These are phyloP conservation scores for Hibiscus mutabilis DNA, from an alignment of 345 rosid species.

Conservation along the genomic window DNA sequence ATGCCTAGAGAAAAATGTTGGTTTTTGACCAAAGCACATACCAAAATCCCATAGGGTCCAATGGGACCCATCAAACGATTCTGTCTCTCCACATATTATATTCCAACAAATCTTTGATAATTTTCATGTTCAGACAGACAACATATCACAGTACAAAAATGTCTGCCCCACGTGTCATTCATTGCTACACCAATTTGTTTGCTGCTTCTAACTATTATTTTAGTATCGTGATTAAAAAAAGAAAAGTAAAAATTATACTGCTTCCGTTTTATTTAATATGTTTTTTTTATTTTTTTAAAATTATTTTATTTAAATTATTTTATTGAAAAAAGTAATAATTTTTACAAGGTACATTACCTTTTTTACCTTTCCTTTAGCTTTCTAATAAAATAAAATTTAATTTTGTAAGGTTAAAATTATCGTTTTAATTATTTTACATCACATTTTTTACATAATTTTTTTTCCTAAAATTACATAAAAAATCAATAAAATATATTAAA, in stretches of 20 bases:
- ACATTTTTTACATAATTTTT: too few relatives aligned
- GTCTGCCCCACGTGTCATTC: background rate
- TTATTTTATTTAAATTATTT: too few relatives aligned
- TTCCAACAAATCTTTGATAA: background rate
- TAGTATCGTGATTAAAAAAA: background rate
- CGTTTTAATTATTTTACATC: too few relatives aligned
- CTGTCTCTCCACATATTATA: background rate
- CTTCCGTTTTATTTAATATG: too few relatives aligned
- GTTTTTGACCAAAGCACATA: background rate
- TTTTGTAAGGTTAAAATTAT: too few relatives aligned
- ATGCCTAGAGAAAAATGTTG: background rate
- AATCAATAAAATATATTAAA: too few relatives aligned
- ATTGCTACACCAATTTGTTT: background rate
- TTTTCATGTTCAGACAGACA: background rate
- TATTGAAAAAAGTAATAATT: too few relatives aligned
- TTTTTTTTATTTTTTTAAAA: too few relatives aligned
- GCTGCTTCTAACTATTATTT: background rate
- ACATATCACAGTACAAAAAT: background rate
- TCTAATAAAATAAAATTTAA: too few relatives aligned
- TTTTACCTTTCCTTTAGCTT: too few relatives aligned
- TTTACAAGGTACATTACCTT: too few relatives aligned
- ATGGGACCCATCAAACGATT: background rate
- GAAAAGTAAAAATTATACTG: background rate
- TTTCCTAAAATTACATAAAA: too few relatives aligned
- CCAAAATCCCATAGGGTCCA: background rate